Evolutionary conservation across 495 filamentous ascomycete genomes (phyloP), one percentile per base, ranked within the genome.

Genomic region (Penicillium samsonianum): DNA sequence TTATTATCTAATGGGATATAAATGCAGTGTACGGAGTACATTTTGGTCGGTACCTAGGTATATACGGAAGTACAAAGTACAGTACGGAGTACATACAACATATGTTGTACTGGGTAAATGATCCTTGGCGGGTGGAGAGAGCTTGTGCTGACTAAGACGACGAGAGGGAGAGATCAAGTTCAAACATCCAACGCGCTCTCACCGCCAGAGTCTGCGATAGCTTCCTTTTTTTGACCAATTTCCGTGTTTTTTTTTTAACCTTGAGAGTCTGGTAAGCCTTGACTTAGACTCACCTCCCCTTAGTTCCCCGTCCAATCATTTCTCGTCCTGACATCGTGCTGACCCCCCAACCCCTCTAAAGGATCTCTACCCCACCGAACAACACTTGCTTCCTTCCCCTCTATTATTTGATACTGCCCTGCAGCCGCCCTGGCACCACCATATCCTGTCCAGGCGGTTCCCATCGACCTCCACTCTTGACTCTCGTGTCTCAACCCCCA

Each of bases 301-400:
- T 35, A n/a, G 14, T 37, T n/a, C 26, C 51, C 28, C 6, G 35
- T 23, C 60, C 55, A 58, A 59, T 59, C 57, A 59, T 31, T 12
- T 53, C 42, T 53, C 50, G 19, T 43, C 20, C 52, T 35, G 30
- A 38, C 22, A 56, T 45, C 46, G 53, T 48, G 51, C 60, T 53
- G 35, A 53, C 51, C 31, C 11, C 33, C 59, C 58, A 56, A 72
- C 66, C 73, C 73, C 68, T 67, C 73, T 65, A 66, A 61, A 67
- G 64, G 60, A 62, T 57, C 58, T 58, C 37, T 61, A 64, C 67
- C 67, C 67, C 67, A 67, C 64, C 54, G 63, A 51, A 48, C 54
- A n/a, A 41, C 51, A 46, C 45, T 43, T 53, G 37, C 35, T 52
- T 44, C 51, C 26, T 30, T 35, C 46, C 30, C 57, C 26, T 52